Evolutionary conservation across 371 early-diverging fungal genomes (phyloP), one percentile per base, ranked within the genome.

Genomic region (Mortierella polycephala): DNA sequence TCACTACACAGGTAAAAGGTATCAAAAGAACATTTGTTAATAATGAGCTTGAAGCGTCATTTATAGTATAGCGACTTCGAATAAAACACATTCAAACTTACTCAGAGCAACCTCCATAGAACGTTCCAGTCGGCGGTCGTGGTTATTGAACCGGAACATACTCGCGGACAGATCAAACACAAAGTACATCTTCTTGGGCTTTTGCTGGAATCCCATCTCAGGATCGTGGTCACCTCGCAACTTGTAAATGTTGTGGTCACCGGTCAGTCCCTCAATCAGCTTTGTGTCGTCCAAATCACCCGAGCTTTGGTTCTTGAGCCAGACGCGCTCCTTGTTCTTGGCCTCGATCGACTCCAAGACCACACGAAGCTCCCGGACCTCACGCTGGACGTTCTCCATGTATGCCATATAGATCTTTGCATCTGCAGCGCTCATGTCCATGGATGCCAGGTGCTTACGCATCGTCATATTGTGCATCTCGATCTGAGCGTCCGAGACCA

Each of bases 201-300:
- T 87, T 39, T 89, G 87, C 70, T 91, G 90, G 76, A 89, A 89
- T 18, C 91, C 90, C 65, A 88, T 81, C 46, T 88, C 89, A 12
- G 91, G 90, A 60, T 93, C 92, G 64, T 91, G 89, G n/a, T 91
- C 90, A 12, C 94, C 94, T 56, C 96, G 86, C 30, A 90, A 85
- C 72, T 92, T 93, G 81, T 94, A 95, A 51, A 95, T 92, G 40
- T 89, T 85, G 52, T 86, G 84, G 52, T 94, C 95, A 2, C 96
- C 96, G 4, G 92, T 91, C 39, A 95, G 71, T 10, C 94, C 93
- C 75, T 93, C 93, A 39, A 92, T 85, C 86, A 95, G 85, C 70
- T 90, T 93, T 3, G 91, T 90, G 62, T 95, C 95, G 65, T 95
- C 95, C 59, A 95, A 67, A 59, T 95, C 95, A 20, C 95, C 96